phyloP scores from a whole-genome alignment of 148 eudicot species.

The Cornus suecica region DNA sequence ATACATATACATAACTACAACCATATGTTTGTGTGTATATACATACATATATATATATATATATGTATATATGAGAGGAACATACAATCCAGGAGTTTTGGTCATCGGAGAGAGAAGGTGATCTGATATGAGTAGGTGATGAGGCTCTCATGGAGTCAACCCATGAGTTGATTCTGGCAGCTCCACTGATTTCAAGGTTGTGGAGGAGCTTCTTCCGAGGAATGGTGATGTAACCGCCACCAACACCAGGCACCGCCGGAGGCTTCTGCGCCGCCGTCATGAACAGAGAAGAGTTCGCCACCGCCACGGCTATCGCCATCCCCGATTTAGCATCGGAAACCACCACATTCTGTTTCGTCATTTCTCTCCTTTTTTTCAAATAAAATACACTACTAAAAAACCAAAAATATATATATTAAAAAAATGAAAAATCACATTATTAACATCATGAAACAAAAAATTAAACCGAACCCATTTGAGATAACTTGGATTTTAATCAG shows the following conservation, averaged over 20 bases:
- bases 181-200: conserved; percentile 44
- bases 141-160: conserved; percentile 85
- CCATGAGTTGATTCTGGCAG: conserved; percentile 48
- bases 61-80: neutral
- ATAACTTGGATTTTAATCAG: neutral
- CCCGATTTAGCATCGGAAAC: conserved; percentile 32
- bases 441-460: neutral
- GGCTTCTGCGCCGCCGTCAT: conserved; percentile 42
- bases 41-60: neutral
- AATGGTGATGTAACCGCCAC: conserved; percentile 41
- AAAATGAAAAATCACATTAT: neutral
- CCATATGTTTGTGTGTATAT: neutral
- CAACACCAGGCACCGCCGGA: conserved; percentile 39
- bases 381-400: conserved; percentile 12
- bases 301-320: conserved; percentile 27
- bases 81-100: conserved; percentile 45
- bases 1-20: no score
- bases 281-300: conserved; percentile 24
- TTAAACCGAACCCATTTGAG: conserved; percentile 10
- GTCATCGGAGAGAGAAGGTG: conserved; percentile 33
- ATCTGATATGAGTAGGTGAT: conserved; percentile 64
- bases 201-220: conserved; percentile 42
- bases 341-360: conserved; percentile 53
- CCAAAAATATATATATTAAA: no score
- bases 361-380: conserved; percentile 4